Evolutionary conservation across 345 rosid species (phyloP), one percentile per base, ranked within the genome.

Genomic region (Brassica rapa): DNA sequence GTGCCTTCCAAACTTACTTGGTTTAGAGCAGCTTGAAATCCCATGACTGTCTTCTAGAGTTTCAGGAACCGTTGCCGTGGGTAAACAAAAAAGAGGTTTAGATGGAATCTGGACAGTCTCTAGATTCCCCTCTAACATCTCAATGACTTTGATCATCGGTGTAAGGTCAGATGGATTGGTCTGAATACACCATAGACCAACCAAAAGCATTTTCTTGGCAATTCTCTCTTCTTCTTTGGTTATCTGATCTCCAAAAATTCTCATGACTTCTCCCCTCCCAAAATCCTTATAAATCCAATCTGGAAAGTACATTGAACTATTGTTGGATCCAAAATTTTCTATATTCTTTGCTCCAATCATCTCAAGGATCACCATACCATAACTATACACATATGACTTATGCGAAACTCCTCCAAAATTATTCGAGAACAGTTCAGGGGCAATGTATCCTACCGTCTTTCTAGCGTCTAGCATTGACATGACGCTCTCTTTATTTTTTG

Each of bases 151-250:
- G 56, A 14, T 49, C 56, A 49, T 49, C 2, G 56, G 56, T 49
- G 56, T 19, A 49, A 19, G 56, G 56, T 49, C 56, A 49, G 56
- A 49, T n/a, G 56, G 56, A 49, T 49, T 49, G 8, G 56, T 49
- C 56, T 49, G 56, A 49, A 49, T 49, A 49, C 56, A 49, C 56
- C 56, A 49, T 49, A 49, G 56, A 49, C 56, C 56, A 49, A 49
- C 56, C 56, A 49, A 49, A 5, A n/a, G 19, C 56, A 49, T 14
- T 49, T 49, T 49, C 56, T n/a, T 49, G 8, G 56, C 56, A n/a
- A 49, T 14, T 49, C 19, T 49, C 55, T 49, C 55, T 49, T 49
- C 55, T 6, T 49, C 55, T n/a, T 49, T n/a, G 19, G 55, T 49
- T 49, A 49, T 49, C 55, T 49, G 7, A 49, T 49, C 55, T 49